phyloP scores from a whole-genome alignment of 1,284 basidiomycete genomes.

The Cystobasidium sp. region DNA sequence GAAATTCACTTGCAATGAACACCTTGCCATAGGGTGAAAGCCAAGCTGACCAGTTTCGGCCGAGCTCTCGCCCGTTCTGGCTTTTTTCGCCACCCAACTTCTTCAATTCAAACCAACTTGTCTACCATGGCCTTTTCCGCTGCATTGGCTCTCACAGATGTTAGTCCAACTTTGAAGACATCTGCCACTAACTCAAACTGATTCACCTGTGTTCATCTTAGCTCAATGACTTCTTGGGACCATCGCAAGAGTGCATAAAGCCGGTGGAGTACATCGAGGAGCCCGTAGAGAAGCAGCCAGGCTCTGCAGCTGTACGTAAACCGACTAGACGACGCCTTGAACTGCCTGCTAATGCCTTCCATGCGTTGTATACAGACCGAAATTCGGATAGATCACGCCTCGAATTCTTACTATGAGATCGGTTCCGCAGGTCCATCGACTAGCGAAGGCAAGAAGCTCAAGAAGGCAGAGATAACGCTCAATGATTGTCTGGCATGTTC shows the following conservation, averaged over 20 bases:
- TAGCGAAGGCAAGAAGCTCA: constrained; percentile 50
- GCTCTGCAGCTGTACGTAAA: constrained; percentile 45
- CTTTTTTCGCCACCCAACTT: constrained; percentile 9
- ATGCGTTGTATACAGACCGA: constrained; percentile 48
- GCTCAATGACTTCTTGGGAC: constrained; percentile 96
- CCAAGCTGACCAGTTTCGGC: not conserved
- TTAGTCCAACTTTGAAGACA: not conserved
- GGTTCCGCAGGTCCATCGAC: constrained; percentile 12
- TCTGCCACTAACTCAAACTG: not conserved
- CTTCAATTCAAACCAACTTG: constrained; percentile 1
- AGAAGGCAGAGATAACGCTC: constrained; percentile 87
- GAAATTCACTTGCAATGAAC: not conserved
- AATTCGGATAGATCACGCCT: constrained; percentile 51
- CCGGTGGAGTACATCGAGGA: constrained; percentile 65
- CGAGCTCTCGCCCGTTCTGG: not conserved
- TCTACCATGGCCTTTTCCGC: constrained; percentile 38
- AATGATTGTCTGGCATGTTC: constrained; percentile 82
- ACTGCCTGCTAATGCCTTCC: not conserved
- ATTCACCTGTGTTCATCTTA: constrained; percentile 55
- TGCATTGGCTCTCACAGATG: constrained; percentile 38
- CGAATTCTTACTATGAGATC: constrained; percentile 49
- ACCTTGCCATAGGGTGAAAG: not conserved
- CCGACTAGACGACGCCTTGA: not conserved
- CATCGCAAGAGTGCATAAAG: constrained; percentile 97
- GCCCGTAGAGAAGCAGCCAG: constrained; percentile 55